Percentiles rank a stretch among this genome's conserved stretches.
Conservation (phyloP, 2,329 filamentous ascomycete genomes). For the Ascochyta clinopodiicola region DNA sequence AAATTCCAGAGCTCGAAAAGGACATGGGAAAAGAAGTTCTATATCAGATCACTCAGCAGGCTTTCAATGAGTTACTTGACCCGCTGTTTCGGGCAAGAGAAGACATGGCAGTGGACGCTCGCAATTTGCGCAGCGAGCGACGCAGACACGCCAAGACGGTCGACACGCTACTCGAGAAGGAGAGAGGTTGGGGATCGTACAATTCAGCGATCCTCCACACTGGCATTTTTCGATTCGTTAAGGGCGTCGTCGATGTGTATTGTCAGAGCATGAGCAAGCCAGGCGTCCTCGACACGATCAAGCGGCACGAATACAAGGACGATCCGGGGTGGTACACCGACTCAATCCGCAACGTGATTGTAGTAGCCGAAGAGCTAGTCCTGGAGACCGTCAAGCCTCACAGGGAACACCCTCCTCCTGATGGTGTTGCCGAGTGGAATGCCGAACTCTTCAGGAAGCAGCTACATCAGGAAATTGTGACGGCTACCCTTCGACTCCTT, state of each 20-base stretch:
- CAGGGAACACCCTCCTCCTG: constrained; percentile 5
- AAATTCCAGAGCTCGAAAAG: constrained; percentile 78
- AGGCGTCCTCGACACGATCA: neutral
- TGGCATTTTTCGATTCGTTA: constrained; percentile 38
- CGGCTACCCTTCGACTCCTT: neutral
- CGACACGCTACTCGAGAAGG: constrained; percentile 15
- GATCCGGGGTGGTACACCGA: constrained; percentile 1
- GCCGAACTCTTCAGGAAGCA: constrained; percentile 7
- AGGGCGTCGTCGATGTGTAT: constrained; percentile 32
- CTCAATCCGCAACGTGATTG: constrained; percentile 22
- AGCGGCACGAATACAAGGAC: neutral
- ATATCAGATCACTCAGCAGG: constrained; percentile 89
- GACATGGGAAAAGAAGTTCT: constrained; percentile 88
- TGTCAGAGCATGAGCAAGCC: constrained; percentile 21
- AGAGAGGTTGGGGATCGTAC: constrained; percentile 5
- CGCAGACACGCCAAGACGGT: constrained; percentile 28
- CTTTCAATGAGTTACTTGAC: constrained; percentile 91
- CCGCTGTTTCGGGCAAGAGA: constrained; percentile 83
- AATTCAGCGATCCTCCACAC: constrained; percentile 26
- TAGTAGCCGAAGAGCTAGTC: constrained; percentile 25
- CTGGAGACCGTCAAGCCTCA: constrained; percentile 16
- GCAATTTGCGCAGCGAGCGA: constrained; percentile 46
- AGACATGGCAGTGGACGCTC: constrained; percentile 73
- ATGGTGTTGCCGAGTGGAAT: constrained; percentile 10
- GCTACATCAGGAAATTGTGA: constrained; percentile 3